Base-by-base conservation (phyloP, 108 stramenopile species). In the Nannochloropsis gaditana region DNA sequence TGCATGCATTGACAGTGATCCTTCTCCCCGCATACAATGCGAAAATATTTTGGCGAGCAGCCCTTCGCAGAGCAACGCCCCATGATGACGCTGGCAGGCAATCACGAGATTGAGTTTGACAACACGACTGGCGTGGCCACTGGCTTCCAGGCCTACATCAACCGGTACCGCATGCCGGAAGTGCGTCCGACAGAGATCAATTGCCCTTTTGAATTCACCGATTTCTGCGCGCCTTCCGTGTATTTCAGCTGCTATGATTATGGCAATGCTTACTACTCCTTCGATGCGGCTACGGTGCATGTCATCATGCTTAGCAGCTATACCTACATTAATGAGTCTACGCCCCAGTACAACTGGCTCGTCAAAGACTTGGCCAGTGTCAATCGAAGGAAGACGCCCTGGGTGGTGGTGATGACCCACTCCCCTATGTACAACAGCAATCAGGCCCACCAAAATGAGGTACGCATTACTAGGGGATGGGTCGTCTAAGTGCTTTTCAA, bases 391-490 rank as follows among this genome's bases (percentile, higher is more conserved):
- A 42, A 84, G n/a, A 91, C 90, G 21, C 91, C 91, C 1, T 91
- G 91, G 91, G 43, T 91, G 10, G n/a, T 91, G 44, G 90, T 85
- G 6, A 42, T 88, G 80, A 85, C 86, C 85, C 91, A 91, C 86
- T 88, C 87, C 82, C 91, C 91, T 4, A 91, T 84, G 87, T 90
- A 90, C 83, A 86, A 90, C 91, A 84, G 85, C 79, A 92, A 92
- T 89, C 44, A 21, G 11, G 90, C 86, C 11, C 92, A 92, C 88
- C 89, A 91, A 44, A 44, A 82, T 17, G 89, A 91, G 81, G 83
- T 82, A 2, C 83, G 86, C 80, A 9, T 85, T 41, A 45, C 31
- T 43, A 50, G 0, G 1, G 31, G 31, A 31, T 31, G 31, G 31
- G 31, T 31, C 31, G 31, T 31, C 31, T 31, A 31, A 31, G 1